phyloP scores from a whole-genome alignment of 169 alveolate genomes.

The Plasmodium gonderi region DNA sequence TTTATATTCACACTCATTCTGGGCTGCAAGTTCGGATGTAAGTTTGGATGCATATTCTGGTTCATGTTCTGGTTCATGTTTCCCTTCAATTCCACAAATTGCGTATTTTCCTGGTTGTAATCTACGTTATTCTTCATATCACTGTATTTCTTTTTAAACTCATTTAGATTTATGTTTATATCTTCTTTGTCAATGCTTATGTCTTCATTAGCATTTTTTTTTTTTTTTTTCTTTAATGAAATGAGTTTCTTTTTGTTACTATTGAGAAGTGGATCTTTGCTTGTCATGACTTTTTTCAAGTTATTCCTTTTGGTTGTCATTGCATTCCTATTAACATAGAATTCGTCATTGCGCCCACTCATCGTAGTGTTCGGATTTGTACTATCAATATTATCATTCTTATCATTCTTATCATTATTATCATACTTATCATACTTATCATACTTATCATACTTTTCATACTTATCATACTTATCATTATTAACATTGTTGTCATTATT shows the following conservation, averaged over 20 bases:
- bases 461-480: too few species aligned
- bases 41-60: too few species aligned
- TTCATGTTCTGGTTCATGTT: too few species aligned
- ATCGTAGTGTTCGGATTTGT: neutral
- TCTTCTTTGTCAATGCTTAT: constrained; percentile 21
- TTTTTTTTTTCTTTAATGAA: constrained; percentile 27
- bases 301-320: neutral
- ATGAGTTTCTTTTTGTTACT: constrained; percentile 10
- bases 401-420: too few species aligned
- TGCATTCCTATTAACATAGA: neutral
- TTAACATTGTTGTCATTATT: too few species aligned
- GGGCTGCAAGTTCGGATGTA: neutral
- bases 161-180: neutral
- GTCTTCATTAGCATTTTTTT: constrained; percentile 23
- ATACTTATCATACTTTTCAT: too few species aligned
- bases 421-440: too few species aligned
- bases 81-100: neutral
- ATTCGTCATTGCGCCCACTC: neutral
- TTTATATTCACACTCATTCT: neutral
- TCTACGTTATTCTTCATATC: neutral
- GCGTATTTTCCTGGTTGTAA: neutral
- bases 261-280: neutral
- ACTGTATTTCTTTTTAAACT: neutral
- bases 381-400: neutral
- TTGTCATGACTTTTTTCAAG: neutral